These are phyloP conservation scores for Ogataea degrootiae DNA, from an alignment of 805 yeast species.

Conservation along the genomic window DNA sequence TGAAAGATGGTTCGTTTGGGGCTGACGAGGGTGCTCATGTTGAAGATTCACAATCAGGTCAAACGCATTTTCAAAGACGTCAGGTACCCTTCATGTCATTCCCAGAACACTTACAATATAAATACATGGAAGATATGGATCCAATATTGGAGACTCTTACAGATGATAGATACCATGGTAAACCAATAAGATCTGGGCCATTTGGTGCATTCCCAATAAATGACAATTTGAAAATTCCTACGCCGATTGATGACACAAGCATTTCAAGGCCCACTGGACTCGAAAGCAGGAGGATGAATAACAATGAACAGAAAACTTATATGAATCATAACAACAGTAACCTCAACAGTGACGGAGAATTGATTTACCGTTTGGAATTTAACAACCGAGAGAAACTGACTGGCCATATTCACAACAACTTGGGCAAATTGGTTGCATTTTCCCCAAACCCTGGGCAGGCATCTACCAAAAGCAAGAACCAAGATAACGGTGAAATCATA, in stretches of 20 bases:
- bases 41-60: constrained; percentile 3
- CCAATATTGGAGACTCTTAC: constrained; percentile 27
- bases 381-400: not conserved
- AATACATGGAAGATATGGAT: constrained; percentile 37
- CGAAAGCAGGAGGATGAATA: too few relatives aligned
- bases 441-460: too few relatives aligned
- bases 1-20: constrained; percentile 18
- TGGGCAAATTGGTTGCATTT: too few relatives aligned
- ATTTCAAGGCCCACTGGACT: too few relatives aligned
- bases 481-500: constrained; percentile 5
- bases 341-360: too few relatives aligned
- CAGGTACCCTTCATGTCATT: constrained; percentile 40
- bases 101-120: constrained; percentile 31
- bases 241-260: too few relatives aligned
- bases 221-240: not conserved
- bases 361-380: too few relatives aligned
- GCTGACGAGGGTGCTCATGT: constrained; percentile 4
- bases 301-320: too few relatives aligned
- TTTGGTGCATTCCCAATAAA: constrained; percentile 19
- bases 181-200: constrained; percentile 29
- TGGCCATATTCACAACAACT: too few relatives aligned
- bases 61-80: constrained; percentile 35
- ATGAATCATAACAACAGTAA: too few relatives aligned
- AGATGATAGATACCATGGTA: constrained; percentile 12
- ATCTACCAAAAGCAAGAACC: too few relatives aligned